Evolutionary conservation across 1,139 yeast genomes (phyloP).

Genomic region (Magnusiomyces ingens): DNA sequence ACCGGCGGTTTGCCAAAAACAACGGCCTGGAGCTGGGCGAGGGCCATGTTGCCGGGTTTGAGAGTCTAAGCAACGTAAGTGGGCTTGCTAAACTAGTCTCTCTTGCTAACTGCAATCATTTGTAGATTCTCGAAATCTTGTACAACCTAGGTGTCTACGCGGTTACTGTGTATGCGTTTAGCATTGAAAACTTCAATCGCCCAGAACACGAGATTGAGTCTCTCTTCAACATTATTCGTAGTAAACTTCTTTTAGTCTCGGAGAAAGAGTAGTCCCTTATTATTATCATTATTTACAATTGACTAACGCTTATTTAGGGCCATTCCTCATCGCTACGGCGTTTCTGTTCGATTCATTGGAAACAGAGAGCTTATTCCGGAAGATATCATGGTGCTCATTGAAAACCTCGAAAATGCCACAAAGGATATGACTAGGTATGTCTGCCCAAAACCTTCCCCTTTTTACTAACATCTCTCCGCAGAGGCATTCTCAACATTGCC

Average conservation of each 20-base stretch:
- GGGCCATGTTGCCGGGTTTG: constrained; percentile 91
- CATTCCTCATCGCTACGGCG: constrained; percentile 74
- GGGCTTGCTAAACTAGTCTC: too few relatives aligned
- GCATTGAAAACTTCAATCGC: constrained; percentile 89
- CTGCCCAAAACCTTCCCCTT: too few relatives aligned
- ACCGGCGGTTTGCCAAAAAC: constrained; percentile 74
- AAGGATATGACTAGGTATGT: constrained; percentile 42
- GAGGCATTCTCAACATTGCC: constrained; percentile 81
- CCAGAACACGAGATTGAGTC: constrained; percentile 75
- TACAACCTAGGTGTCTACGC: constrained; percentile 78
- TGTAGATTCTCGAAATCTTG: constrained; percentile 59
- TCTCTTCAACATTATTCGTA: constrained; percentile 32
- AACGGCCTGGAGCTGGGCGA: constrained; percentile 72
- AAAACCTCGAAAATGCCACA: constrained; percentile 60
- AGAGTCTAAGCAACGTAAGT: constrained; percentile 44
- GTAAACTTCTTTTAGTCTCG: constrained; percentile 12
- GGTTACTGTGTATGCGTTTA: constrained; percentile 90
- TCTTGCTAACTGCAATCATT: too few relatives aligned
- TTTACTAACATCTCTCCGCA: constrained; percentile 14
- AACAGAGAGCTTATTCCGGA: constrained; percentile 58
- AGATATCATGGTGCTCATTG: constrained; percentile 59
- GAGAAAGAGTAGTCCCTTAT: constrained; percentile 44
- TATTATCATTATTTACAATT: not conserved
- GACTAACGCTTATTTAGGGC: constrained; percentile 35
- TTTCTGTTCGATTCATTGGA: constrained; percentile 66